phyloP scores from a whole-genome alignment of 2,329 filamentous ascomycete species.

The Neopestalotiopsis clavispora region DNA sequence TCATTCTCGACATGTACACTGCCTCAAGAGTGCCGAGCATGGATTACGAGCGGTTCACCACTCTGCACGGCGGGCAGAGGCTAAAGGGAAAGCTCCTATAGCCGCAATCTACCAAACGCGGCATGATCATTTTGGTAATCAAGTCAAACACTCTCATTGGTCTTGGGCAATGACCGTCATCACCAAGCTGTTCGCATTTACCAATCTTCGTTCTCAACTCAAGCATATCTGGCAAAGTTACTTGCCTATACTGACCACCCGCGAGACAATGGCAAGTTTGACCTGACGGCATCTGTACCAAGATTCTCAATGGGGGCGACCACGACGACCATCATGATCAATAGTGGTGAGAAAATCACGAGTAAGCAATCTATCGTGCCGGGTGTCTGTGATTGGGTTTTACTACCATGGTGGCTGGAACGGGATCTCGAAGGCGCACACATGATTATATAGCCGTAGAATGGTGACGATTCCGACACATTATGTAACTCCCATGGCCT shows the following conservation, averaged over 20 bases:
- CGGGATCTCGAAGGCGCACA: no score
- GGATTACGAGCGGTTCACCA: slow-evolving; percentile 1
- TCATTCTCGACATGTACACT: not conserved
- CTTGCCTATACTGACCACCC: no score
- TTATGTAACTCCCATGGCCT: not conserved
- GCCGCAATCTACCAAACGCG: not conserved
- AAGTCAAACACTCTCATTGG: not conserved
- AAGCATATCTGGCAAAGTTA: not conserved
- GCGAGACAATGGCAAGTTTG: no score
- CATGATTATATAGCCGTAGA: not conserved
- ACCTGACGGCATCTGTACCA: no score
- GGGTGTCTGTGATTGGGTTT: no score
- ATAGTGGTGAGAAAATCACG: no score
- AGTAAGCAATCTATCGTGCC: no score
- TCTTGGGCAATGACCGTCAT: not conserved
- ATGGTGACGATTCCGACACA: not conserved
- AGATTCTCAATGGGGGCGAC: no score
- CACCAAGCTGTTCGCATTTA: not conserved
- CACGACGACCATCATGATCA: no score
- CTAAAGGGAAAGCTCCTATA: not conserved
- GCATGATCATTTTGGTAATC: not conserved
- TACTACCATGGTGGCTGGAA: no score
- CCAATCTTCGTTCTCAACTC: not conserved
- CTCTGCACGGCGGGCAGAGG: slow-evolving; percentile 3
- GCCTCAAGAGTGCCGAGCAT: not conserved